Conservation (phyloP, 768 basidiomycete genomes). For the Gymnopilus junonius region DNA sequence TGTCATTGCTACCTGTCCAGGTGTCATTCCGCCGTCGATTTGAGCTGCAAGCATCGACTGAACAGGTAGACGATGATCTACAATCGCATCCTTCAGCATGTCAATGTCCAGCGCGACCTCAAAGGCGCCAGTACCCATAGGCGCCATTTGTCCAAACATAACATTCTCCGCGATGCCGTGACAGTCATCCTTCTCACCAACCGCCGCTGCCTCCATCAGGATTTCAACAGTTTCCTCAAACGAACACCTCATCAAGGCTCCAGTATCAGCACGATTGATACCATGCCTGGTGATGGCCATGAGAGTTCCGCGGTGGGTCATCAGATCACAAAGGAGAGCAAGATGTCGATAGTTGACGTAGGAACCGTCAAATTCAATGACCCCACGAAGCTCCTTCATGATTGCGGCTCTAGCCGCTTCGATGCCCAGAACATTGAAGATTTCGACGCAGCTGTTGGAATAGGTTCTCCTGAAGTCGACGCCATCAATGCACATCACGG, state of each 20-base stretch:
- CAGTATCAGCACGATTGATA: constrained; percentile 99
- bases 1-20: constrained; percentile 92
- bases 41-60: constrained; percentile 80
- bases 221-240: constrained; percentile 99
- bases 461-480: constrained; percentile 94
- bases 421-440: constrained; percentile 94
- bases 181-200: constrained; percentile 98
- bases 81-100: constrained; percentile 98
- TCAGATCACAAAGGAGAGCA: constrained; percentile 94
- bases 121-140: constrained; percentile 98
- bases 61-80: constrained; percentile 92
- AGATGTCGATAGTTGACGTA: constrained; percentile 99
- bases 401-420: constrained; percentile 96
- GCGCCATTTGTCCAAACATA: constrained; percentile 99
- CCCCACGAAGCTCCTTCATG: constrained; percentile 90
- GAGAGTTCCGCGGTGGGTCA: constrained; percentile 93
- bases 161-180: constrained; percentile 99
- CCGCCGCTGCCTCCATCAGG: constrained; percentile 97
- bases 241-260: constrained; percentile 96
- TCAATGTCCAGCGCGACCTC: constrained; percentile 96
- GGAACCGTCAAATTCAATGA: constrained; percentile 99
- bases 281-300: constrained; percentile 99
- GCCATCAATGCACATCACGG: constrained; percentile 93
- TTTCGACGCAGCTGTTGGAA: constrained; percentile 96
- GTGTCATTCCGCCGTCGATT: constrained; percentile 88